phyloP scores from a whole-genome alignment of 176 grass and related monocot genomes.

The Otatea glauca region DNA sequence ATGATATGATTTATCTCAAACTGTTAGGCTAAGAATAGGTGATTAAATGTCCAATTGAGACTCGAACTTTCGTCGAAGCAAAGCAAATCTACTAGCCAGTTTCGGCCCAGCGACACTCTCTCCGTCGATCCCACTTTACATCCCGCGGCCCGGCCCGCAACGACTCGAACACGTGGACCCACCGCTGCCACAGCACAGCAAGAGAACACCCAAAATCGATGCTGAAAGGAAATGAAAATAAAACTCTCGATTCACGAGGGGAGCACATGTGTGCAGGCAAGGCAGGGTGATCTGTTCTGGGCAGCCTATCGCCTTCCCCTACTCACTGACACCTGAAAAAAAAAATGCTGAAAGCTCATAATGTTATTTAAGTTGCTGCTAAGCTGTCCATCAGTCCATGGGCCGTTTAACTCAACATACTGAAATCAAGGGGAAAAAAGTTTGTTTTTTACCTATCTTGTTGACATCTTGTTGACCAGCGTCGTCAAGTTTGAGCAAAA shows the following conservation, averaged over 20 bases:
- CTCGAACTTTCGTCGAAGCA: too few species aligned
- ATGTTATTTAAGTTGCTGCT: too few species aligned
- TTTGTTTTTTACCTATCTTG: background rate
- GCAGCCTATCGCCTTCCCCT: slow-evolving; percentile 36
- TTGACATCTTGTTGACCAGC: background rate
- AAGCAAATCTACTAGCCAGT: background rate
- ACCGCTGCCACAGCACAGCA: background rate
- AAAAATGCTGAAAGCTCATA: background rate
- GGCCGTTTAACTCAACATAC: background rate
- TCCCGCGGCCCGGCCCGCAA: too few species aligned
- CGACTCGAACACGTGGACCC: slow-evolving; percentile 14
- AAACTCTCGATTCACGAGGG: slow-evolving; percentile 14
- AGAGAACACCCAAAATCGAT: background rate
- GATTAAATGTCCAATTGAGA: too few species aligned
- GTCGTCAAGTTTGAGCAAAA: background rate
- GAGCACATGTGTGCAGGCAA: slow-evolving; percentile 38
- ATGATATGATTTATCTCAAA: too few species aligned
- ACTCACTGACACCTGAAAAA: slow-evolving; percentile 39
- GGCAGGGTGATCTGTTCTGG: background rate
- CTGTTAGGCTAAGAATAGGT: background rate
- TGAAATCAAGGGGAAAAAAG: background rate
- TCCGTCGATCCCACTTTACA: background rate
- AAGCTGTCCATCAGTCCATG: too few species aligned
- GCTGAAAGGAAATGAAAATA: background rate
- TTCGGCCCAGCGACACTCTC: background rate